Evolutionary conservation across 1,139 yeast species (phyloP), one percentile per base, ranked within the genome.

Genomic region (Pichia sp.): DNA sequence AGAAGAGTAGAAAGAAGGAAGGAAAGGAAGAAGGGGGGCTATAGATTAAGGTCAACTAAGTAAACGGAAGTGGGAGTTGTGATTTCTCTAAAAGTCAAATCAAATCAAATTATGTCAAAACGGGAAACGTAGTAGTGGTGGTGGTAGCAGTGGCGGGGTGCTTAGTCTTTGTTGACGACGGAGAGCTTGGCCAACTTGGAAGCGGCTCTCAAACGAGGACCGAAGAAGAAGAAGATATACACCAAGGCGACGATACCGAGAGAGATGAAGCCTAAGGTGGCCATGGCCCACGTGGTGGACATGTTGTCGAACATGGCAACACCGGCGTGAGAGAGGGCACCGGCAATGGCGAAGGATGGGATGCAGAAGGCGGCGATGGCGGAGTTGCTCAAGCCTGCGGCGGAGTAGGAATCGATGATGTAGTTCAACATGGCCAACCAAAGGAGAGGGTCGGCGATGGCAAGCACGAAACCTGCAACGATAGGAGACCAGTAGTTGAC

Each of bases 311-410:
- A 76, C 81, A 77, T 76, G 58, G 78, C 82, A 56, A 73, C 70
- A 51, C 81, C 79, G 30, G 68, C 69, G 53, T 77, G 73, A 41
- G 82, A 77, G 67, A 77, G 73, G 5, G 72, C 75, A 44, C 78
- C 82, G 42, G 80, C 82, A 63, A 77, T 76, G 16, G 75, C 69
- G 36, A 80, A 77, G 59, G 82, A 74, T 49, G 79, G 71, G 49
- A 78, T 74, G 25, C 80, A 73, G 62, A 76, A 77, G 21, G 76
- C 82, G 16, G 82, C 80, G 60, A 78, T 70, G 6, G 82, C 82
- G 42, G 80, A 74, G 48, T 78, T 78, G 19, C 79, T 75, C 47
- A 64, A 53, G 57, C 73, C 73, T 54, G 73, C 64, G 31, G 62
- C 64, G 51, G 77, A 69, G 62, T 76, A 77, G 56, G 78, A 70